A percentile compares a stretch with the other conserved stretches of the same genome.
Conservation (phyloP, 495 filamentous ascomycete genomes). For the Xylaria nigripes region DNA sequence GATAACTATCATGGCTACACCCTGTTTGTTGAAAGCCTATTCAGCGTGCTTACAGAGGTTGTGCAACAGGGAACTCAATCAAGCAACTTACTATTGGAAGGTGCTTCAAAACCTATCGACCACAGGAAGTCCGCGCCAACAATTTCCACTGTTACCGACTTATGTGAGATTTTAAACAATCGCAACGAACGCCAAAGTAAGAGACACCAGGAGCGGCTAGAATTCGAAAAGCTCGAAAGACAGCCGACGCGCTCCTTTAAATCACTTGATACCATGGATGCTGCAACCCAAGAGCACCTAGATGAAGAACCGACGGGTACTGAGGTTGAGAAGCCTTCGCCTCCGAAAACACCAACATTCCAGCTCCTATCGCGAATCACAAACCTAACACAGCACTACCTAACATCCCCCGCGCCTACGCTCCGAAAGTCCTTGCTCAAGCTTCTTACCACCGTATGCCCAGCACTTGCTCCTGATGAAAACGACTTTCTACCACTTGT, state of each 20-base stretch:
- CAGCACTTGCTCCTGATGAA: constrained; percentile 63
- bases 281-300: constrained; percentile 9
- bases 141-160: constrained; percentile 20
- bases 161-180: constrained; percentile 21
- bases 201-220: constrained; percentile 23
- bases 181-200: constrained; percentile 34
- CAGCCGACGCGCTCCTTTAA: constrained; percentile 32
- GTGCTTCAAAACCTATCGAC: constrained; percentile 20
- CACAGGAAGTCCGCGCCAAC: constrained; percentile 29
- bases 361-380: constrained; percentile 59
- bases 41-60: constrained; percentile 69
- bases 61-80: constrained; percentile 71
- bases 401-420: constrained; percentile 71
- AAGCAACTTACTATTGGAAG: constrained; percentile 44
- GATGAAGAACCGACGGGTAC: constrained; percentile 12
- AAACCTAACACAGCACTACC: constrained; percentile 67
- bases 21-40: constrained; percentile 73
- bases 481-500: constrained; percentile 79
- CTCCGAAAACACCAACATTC: constrained; percentile 48
- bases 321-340: constrained; percentile 38
- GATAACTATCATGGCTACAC: constrained; percentile 93
- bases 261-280: constrained; percentile 15
- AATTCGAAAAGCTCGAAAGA: constrained; percentile 27
- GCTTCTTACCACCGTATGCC: constrained; percentile 60
- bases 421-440: constrained; percentile 69